Percentiles rank a stretch among this genome's conserved stretches.
These are phyloP conservation scores for Candida gigantensis DNA, from an alignment of 1,139 yeast species.

Conservation along the genomic window DNA sequence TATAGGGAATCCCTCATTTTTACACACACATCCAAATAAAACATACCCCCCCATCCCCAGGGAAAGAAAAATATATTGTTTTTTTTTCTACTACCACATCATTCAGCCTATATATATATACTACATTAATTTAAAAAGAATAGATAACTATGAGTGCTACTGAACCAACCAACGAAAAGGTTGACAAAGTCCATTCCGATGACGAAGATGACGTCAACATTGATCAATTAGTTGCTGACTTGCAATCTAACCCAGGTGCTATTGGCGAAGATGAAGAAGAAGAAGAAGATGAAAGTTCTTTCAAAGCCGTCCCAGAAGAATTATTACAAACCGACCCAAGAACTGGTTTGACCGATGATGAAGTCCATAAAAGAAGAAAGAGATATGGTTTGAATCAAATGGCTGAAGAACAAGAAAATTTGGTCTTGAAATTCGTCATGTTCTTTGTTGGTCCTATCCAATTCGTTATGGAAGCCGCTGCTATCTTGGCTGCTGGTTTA, in stretches of 20 bases:
- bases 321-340: slow-evolving; percentile 84
- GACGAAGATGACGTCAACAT: slow-evolving; percentile 77
- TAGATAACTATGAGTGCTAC: slow-evolving; percentile 45
- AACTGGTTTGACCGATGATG: slow-evolving; percentile 78
- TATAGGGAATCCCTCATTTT: neutral
- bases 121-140: neutral
- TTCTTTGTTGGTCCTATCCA: slow-evolving; percentile 98
- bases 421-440: slow-evolving; percentile 81
- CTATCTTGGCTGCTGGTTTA: slow-evolving; percentile 95
- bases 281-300: slow-evolving; percentile 56
- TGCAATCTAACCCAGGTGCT: slow-evolving; percentile 75
- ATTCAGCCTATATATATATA: slow-evolving; percentile 10
- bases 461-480: slow-evolving; percentile 99
- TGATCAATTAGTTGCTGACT: slow-evolving; percentile 84
- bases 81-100: no score
- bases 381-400: slow-evolving; percentile 92
- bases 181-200: slow-evolving; percentile 51
- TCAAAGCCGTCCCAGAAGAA: slow-evolving; percentile 85
- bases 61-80: no score
- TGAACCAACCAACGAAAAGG: slow-evolving; percentile 52
- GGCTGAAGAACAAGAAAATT: slow-evolving; percentile 89
- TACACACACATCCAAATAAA: no score
- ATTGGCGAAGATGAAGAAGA: slow-evolving; percentile 40
- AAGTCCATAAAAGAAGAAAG: slow-evolving; percentile 85
- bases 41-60: no score